phyloP scores from a whole-genome alignment of 305 asterid genomes.

The Solanum hybrid region DNA sequence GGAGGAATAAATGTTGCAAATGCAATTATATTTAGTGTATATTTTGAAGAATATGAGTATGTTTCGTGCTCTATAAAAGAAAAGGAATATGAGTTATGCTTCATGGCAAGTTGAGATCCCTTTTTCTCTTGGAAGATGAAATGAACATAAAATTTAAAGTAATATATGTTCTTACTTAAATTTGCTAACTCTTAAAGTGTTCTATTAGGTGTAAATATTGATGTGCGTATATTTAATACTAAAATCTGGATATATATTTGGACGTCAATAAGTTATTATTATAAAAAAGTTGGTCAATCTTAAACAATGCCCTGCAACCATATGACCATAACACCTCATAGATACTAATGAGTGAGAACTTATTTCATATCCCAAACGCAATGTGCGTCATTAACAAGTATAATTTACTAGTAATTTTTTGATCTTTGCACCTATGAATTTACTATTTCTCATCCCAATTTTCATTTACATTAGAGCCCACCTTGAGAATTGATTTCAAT shows the following conservation, averaged over 20 bases:
- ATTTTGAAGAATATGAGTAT: background rate
- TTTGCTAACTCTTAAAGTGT: background rate
- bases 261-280: background rate
- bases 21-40: background rate
- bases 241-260: background rate
- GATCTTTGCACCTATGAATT: background rate
- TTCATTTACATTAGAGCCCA: background rate
- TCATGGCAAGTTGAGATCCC: background rate
- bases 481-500: slow-evolving; percentile 21
- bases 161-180: background rate
- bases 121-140: background rate
- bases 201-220: background rate
- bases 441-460: background rate
- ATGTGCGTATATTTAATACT: background rate
- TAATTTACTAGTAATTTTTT: background rate
- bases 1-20: background rate
- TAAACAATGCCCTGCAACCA: background rate
- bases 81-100: background rate
- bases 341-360: background rate
- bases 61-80: background rate
- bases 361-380: background rate
- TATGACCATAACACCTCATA: background rate
- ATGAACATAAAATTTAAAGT: background rate
- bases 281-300: background rate
- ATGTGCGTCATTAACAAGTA: background rate